These are phyloP conservation scores for Leishmania gerbilli DNA, from an alignment of 208 protist genomes.

Conservation along the genomic window DNA sequence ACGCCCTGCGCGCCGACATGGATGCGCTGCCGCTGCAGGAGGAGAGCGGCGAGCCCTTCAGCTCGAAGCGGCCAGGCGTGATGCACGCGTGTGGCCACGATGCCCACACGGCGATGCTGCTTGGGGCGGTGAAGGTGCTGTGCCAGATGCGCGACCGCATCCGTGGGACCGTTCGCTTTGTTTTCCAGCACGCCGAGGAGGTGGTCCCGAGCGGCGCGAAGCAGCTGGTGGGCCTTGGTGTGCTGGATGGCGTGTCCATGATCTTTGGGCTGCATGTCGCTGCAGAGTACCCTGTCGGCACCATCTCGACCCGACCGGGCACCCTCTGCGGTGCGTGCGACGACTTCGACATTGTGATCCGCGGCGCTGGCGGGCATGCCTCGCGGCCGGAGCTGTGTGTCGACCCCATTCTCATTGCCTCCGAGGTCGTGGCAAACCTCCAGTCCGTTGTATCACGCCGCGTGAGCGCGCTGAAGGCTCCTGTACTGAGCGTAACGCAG, in stretches of 20 bases:
- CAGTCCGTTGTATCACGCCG: conserved; percentile 73
- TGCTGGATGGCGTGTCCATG: conserved; percentile 63
- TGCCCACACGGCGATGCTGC: conserved; percentile 70
- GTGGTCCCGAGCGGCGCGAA: conserved; percentile 61
- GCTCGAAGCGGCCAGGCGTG: conserved; percentile 48
- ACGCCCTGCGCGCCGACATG: conserved; percentile 72
- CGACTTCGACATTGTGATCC: conserved; percentile 75
- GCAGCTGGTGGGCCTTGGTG: conserved; percentile 53
- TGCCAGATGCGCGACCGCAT: conserved; percentile 51
- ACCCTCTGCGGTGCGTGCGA: conserved; percentile 56
- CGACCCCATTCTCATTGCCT: conserved; percentile 67
- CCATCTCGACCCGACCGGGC: conserved; percentile 31
- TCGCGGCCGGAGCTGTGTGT: conserved; percentile 68
- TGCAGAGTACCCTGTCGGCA: conserved; percentile 26
- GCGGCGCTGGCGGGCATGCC: conserved; percentile 66
- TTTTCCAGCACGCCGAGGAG: conserved; percentile 85
- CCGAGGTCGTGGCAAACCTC: conserved; percentile 55
- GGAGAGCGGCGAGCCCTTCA: conserved; percentile 53
- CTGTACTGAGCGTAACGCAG: conserved; percentile 64
- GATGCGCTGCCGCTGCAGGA: conserved; percentile 77
- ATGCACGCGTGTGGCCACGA: conserved; percentile 83
- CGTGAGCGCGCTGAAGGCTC: conserved; percentile 56
- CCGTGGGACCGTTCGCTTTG: conserved; percentile 69
- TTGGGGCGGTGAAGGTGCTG: conserved; percentile 65
- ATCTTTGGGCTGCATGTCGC: conserved; percentile 63